Evolutionary conservation across 2,329 filamentous ascomycete species (phyloP).

Genomic region (Penicillium brasilianum): DNA sequence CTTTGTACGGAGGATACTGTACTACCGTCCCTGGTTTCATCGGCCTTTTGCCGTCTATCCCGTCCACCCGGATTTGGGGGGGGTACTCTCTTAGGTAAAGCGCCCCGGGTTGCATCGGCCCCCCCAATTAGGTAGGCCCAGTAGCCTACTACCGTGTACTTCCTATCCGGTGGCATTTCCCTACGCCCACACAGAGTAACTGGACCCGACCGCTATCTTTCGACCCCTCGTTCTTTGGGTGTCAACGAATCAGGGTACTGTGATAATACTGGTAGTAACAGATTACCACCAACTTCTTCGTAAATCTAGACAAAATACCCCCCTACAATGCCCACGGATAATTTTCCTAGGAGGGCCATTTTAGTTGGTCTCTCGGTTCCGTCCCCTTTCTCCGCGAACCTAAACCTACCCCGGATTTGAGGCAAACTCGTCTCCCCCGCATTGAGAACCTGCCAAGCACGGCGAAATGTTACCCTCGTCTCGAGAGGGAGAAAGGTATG

Average conservation of each 20-base stretch:
- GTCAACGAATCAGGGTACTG: not conserved
- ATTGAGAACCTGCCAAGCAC: slow-evolving; percentile 20
- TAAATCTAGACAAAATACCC: no score
- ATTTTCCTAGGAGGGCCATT: not conserved
- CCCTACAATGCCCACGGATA: not conserved
- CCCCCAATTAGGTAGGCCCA: not conserved
- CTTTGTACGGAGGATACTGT: not conserved
- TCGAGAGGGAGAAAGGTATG: not conserved
- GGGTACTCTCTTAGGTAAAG: slow-evolving; percentile 1
- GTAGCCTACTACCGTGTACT: no score
- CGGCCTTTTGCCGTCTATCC: not conserved
- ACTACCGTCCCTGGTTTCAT: not conserved
- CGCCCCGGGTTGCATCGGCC: not conserved
- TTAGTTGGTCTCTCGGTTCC: not conserved
- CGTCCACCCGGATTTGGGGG: not conserved
- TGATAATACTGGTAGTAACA: not conserved
- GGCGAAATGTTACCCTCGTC: slow-evolving; percentile 21
- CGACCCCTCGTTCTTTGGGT: not conserved
- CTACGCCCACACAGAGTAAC: not conserved
- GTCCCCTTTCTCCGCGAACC: not conserved
- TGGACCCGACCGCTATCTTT: not conserved
- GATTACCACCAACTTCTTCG: not conserved
- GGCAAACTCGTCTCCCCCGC: slow-evolving; percentile 3
- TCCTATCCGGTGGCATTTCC: not conserved
- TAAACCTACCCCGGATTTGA: slow-evolving; percentile 11